These are phyloP conservation scores for Eutypella sp. DNA, from an alignment of 2,329 filamentous ascomycete genomes.

Conservation along the genomic window DNA sequence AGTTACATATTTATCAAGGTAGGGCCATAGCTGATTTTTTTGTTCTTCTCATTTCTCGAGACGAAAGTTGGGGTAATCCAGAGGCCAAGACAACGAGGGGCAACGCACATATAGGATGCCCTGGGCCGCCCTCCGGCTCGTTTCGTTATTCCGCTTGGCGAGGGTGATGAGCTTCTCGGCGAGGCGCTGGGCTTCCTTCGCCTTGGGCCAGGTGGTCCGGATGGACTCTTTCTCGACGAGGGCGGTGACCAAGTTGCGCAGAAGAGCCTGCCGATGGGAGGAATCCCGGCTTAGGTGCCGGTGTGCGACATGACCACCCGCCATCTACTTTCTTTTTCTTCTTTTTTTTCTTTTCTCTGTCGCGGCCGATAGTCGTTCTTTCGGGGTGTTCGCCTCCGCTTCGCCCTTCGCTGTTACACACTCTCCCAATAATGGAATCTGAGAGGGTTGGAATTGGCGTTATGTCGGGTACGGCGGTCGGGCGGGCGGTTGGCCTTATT, in stretches of 20 bases:
- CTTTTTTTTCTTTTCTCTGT: conserved; percentile 4
- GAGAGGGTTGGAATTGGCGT: no score
- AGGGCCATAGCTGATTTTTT: neutral
- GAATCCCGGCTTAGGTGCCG: conserved; percentile 82
- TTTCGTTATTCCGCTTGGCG: conserved; percentile 88
- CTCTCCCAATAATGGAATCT: no score
- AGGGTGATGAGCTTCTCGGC: conserved; percentile 93
- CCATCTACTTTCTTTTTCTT: conserved; percentile 52
- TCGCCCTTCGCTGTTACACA: no score
- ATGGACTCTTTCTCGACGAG: conserved; percentile 92
- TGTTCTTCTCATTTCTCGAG: neutral
- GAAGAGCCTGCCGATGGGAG: conserved; percentile 82
- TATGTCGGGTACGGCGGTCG: no score
- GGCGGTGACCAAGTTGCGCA: conserved; percentile 93
- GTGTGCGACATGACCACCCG: conserved; percentile 81
- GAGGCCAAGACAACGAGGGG: neutral
- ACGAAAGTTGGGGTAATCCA: neutral
- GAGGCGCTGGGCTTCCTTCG: conserved; percentile 90
- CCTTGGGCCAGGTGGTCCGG: conserved; percentile 91
- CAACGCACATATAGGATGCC: conserved; percentile 79
- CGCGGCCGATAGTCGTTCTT: conserved; percentile 4
- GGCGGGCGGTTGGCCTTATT: no score
- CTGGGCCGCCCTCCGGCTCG: conserved; percentile 68
- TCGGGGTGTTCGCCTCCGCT: no score
- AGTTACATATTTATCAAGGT: conserved; percentile 3